Base-by-base conservation (phyloP, 1,284 basidiomycete genomes). In the Ustilago hordei region DNA sequence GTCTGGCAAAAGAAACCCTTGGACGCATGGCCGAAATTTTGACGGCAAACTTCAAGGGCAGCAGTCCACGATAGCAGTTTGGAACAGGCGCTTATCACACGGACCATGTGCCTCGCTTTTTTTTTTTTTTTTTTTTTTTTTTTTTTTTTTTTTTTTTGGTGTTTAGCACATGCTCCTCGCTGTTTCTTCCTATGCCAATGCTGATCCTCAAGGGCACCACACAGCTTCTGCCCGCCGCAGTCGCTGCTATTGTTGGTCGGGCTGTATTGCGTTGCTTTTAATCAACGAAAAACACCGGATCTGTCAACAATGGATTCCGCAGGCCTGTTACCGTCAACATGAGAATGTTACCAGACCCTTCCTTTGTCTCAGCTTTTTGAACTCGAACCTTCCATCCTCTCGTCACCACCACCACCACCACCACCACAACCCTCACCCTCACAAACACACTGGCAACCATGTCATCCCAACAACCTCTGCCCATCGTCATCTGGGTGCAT, bases 401-500 rank as follows among this genome's bases (percentile, higher is more conserved):
- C 35, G n/a, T 36, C 45, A 52, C 39, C 45, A 34, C 17, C 45
- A 32, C 19, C 17, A 50, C 19, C 15, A 19, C 19, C 34, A 19
- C 8, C 17, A 32, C 23, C 38, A 28, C 17, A n/a, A 48, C n/a
- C 45, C 17, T 41, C 11, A 23, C 43, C 43, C n/a, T 23, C 19
- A 48, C 47, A 23, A 19, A 50, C 11, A 9, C 38, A 3, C 8
- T 38, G 15, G 23, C 32, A n/a, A 50, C 28, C 41, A 60, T 61
- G 61, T 65, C 65, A 45, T 56, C 69, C 9, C 48, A 64, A 39
- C 58, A 70, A 13, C 62, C 78, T 15, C 64, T 69, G 13, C 79
- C 79, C 34, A 80, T 81, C 54, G 79, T 81, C 54, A 77, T 80
- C 43, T 81, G 80, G 80, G 79, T 79, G 45, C 79, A 80, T 19